Base-by-base conservation (phyloP, 495 filamentous ascomycete genomes). In the Penicillium pulvis region DNA sequence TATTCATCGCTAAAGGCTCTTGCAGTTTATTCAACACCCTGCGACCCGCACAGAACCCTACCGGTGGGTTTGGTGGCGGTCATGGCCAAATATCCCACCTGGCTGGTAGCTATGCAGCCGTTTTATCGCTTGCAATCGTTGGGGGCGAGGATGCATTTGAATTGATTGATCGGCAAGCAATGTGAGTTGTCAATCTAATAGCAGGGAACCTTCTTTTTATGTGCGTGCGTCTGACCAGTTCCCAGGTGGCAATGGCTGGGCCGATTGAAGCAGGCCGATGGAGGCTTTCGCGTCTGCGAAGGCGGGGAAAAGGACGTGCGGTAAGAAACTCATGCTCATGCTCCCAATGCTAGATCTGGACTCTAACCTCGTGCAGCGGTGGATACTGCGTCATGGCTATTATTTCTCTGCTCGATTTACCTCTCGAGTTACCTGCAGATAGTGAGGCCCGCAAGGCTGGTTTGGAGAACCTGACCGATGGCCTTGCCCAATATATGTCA, bases 51-150 rank as follows among this genome's bases (percentile, higher is more conserved):
- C 95, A 97, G 73, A 94, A 98, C 70, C 66, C 78, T 30, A 81
- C 77, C 16, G 94, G 94, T 8, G 94, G 94, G 7, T 97, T 97
- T 72, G 95, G 94, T 26, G 94, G 94, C 48, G 93, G 94, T n/a
- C 87, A 90, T 71, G 90, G 92, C 43, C 95, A 98, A 69, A 78
- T 82, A 58, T 91, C 91, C 12, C 94, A 98, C 73, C 75, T 91
- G 59, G 93, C 93, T 23, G 82, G 90, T n/a, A 88, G 87, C 1
- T 98, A 98, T 78, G 90, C 92, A 17, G 83, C 88, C 30, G 76
- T 97, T 9, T 78, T 98, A 19, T 81, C 87, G 9, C 78, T 98
- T 30, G 85, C 86, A 2, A 84, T 90, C 59, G 88, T 93, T 41
- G 90, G 89, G 10, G 90, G 87, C 20, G 71, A 86, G 55, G 87